Percentiles rank a stretch among this genome's conserved stretches.
Evolutionary conservation across 805 yeast genomes (phyloP).

Genomic region (Naumovozyma baii): DNA sequence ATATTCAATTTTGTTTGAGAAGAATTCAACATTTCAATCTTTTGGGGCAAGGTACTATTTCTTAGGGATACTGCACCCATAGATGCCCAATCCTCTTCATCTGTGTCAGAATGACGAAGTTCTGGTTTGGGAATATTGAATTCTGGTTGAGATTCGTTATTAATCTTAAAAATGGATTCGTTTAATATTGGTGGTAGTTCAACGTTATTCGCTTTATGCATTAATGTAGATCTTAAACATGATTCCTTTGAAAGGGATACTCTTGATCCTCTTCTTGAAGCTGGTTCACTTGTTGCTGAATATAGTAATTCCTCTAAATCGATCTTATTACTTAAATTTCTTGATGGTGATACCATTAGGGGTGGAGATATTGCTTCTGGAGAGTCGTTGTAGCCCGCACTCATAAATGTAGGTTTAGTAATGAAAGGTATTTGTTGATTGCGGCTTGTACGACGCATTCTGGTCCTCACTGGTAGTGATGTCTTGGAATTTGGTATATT

Average conservation of each 20-base stretch:
- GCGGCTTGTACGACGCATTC: neutral
- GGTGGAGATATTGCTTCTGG: neutral
- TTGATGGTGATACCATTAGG: neutral
- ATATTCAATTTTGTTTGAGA: slow-evolving; percentile 3
- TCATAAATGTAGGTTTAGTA: neutral
- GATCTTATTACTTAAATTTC: neutral
- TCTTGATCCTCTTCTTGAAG: slow-evolving; percentile 27
- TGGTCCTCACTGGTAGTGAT: neutral
- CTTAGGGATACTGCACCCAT: slow-evolving; percentile 70
- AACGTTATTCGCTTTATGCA: slow-evolving; percentile 5
- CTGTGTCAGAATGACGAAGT: slow-evolving; percentile 56
- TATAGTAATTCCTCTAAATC: neutral
- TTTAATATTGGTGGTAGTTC: slow-evolving; percentile 3
- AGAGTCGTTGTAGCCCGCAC: neutral
- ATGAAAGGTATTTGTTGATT: neutral
- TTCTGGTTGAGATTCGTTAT: slow-evolving; percentile 25
- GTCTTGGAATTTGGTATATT: neutral
- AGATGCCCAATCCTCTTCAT: slow-evolving; percentile 94
- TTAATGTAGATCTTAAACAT: slow-evolving; percentile 23
- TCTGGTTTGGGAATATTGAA: slow-evolving; percentile 19
- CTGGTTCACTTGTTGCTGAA: slow-evolving; percentile 7
- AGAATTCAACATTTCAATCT: slow-evolving; percentile 8
- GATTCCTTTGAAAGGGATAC: slow-evolving; percentile 28
- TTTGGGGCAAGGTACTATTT: slow-evolving; percentile 14
- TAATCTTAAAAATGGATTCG: slow-evolving; percentile 16